These are phyloP conservation scores for Sarocladium brachiariae DNA, from an alignment of 2,329 filamentous ascomycete species.

Conservation along the genomic window DNA sequence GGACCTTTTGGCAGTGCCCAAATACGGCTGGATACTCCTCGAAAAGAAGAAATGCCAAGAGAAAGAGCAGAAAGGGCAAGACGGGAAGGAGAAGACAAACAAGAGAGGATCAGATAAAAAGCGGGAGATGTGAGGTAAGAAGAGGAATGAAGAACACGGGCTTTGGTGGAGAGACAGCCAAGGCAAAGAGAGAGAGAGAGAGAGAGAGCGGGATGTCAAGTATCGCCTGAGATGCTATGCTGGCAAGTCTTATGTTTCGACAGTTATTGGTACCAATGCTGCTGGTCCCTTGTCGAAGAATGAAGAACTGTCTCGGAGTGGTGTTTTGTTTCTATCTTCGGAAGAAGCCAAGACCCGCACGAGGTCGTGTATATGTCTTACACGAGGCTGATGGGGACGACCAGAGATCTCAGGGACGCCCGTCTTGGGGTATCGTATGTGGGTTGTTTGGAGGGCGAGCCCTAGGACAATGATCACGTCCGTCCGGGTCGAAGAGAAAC, in stretches of 20 bases:
- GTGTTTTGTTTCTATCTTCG: slow-evolving; percentile 9
- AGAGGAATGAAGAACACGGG: background rate
- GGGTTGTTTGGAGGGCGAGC: background rate
- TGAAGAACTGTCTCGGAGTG: slow-evolving; percentile 6
- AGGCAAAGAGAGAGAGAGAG: background rate
- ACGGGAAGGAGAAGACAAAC: background rate
- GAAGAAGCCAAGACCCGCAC: slow-evolving; percentile 1
- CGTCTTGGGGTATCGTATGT: background rate
- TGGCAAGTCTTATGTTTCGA: slow-evolving; percentile 7
- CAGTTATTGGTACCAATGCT: background rate
- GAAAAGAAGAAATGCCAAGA: slow-evolving; percentile 4
- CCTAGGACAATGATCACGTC: background rate
- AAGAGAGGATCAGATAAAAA: slow-evolving; percentile 8
- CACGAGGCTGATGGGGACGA: background rate
- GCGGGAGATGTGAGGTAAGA: slow-evolving; percentile 3
- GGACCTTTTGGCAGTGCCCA: background rate
- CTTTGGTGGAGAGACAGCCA: background rate
- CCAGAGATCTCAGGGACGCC: background rate
- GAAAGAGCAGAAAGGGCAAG: background rate
- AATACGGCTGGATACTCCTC: background rate
- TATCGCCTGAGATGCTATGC: background rate
- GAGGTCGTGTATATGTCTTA: background rate
- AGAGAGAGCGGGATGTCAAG: background rate
- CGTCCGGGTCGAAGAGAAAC: background rate
- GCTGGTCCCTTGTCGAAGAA: background rate